Evolutionary conservation across 2,329 filamentous ascomycete species (phyloP).

Genomic region (Ophiocordyceps camponoti-saundersi): DNA sequence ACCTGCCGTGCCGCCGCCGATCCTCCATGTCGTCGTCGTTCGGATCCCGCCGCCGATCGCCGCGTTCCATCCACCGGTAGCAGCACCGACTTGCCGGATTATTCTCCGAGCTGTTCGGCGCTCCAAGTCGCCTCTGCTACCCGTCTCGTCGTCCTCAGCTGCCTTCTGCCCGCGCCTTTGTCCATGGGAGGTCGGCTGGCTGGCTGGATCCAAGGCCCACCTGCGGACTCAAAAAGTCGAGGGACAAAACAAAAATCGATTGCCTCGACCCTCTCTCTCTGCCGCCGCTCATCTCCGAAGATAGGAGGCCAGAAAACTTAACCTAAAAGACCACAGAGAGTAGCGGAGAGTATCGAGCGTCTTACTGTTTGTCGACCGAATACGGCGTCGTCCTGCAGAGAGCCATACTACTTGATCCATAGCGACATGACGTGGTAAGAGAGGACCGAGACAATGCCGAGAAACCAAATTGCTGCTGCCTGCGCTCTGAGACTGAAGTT

Average conservation of each 20-base stretch:
- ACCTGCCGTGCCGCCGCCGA: background rate
- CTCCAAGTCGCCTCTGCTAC: too few species aligned
- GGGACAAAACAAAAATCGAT: too few species aligned
- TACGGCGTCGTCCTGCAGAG: background rate
- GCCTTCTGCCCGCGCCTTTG: too few species aligned
- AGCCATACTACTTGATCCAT: too few species aligned
- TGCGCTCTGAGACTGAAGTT: background rate
- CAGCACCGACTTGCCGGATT: background rate
- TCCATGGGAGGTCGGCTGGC: too few species aligned
- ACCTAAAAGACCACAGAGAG: background rate
- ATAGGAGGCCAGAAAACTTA: background rate
- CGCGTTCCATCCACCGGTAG: background rate
- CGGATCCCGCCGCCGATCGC: background rate
- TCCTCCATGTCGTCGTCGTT: background rate
- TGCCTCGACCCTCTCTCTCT: too few species aligned
- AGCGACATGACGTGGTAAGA: background rate
- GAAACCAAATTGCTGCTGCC: background rate
- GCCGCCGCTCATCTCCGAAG: background rate
- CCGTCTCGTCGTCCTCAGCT: too few species aligned
- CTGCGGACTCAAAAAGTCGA: too few species aligned
- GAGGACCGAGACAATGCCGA: background rate
- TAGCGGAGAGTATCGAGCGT: background rate
- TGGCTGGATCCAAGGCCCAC: too few species aligned
- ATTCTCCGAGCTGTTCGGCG: background rate
- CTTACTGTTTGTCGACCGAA: background rate